Evolutionary conservation across 108 stramenopile genomes (phyloP).

Genomic region (Discostella pseudostelligera): DNA sequence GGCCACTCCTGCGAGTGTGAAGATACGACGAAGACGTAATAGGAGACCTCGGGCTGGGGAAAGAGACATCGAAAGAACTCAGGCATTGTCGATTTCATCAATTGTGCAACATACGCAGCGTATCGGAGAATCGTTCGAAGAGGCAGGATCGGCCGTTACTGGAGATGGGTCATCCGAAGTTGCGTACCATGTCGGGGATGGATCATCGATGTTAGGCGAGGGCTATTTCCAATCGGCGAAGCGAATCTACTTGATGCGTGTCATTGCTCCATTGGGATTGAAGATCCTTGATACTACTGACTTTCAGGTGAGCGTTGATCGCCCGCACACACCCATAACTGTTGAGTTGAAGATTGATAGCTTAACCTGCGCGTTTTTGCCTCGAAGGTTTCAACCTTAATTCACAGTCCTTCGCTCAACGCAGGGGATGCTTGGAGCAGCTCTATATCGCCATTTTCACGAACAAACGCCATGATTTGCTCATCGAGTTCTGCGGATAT

Average conservation of each 20-base stretch:
- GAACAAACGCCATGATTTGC: constrained; percentile 55
- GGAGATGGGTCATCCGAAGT: constrained; percentile 17
- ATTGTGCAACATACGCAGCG: constrained; percentile 17
- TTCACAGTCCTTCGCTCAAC: constrained; percentile 49
- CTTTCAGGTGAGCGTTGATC: constrained; percentile 51
- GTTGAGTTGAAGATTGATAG: no score
- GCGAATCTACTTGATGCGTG: constrained; percentile 72
- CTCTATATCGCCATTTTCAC: constrained; percentile 30
- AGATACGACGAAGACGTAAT: constrained; percentile 46
- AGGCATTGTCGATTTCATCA: constrained; percentile 6
- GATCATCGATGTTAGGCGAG: constrained; percentile 12
- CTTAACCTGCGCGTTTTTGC: not conserved
- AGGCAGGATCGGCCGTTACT: constrained; percentile 14
- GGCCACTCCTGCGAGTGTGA: constrained; percentile 42
- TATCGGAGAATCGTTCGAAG: constrained; percentile 39
- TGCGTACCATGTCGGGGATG: constrained; percentile 26
- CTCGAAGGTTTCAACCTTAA: constrained; percentile 53
- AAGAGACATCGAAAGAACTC: constrained; percentile 9
- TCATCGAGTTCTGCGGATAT: constrained; percentile 39
- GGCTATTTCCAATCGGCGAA: constrained; percentile 17
- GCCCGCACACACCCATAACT: no score
- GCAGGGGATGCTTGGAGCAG: constrained; percentile 8
- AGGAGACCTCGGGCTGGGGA: constrained; percentile 51
- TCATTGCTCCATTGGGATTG: constrained; percentile 72
- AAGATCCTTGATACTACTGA: constrained; percentile 87